Evolutionary conservation across 768 basidiomycete species (phyloP).

Genomic region (Suillus decipiens): DNA sequence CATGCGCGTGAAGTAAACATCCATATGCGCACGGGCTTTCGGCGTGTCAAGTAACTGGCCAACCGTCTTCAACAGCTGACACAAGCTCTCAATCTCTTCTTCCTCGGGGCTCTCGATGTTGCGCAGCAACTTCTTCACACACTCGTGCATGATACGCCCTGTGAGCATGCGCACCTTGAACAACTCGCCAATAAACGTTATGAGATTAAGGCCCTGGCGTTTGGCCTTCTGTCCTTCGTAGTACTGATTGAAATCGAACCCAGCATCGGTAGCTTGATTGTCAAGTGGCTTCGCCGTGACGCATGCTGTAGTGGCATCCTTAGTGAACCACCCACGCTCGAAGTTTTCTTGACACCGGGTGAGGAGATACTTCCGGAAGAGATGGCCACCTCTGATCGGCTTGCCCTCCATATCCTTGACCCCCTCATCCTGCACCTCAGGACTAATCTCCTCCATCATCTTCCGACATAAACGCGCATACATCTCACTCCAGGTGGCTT

Average conservation of each 20-base stretch:
- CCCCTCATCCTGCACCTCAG: conserved; percentile 85
- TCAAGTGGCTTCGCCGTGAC: conserved; percentile 84
- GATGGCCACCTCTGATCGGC: conserved; percentile 88
- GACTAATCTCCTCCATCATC: conserved; percentile 92
- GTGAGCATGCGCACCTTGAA: conserved; percentile 99
- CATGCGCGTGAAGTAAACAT: conserved; percentile 93
- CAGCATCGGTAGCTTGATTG: conserved; percentile 78
- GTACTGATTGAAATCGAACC: conserved; percentile 93
- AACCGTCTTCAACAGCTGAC: conserved; percentile 89
- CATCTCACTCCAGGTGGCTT: conserved; percentile 96
- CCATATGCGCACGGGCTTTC: conserved; percentile 85
- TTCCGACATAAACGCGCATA: conserved; percentile 93
- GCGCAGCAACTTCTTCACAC: conserved; percentile 91
- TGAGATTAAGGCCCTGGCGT: conserved; percentile 93
- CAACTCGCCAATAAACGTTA: conserved; percentile 97
- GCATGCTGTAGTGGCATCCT: conserved; percentile 84
- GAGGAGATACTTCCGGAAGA: conserved; percentile 96
- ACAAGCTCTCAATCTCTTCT: conserved; percentile 96
- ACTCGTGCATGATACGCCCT: conserved; percentile 98
- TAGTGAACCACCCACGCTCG: conserved; percentile 91
- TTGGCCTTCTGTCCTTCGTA: conserved; percentile 97
- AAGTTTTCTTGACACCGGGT: conserved; percentile 98
- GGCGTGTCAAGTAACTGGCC: conserved; percentile 78
- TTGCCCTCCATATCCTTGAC: conserved; percentile 81
- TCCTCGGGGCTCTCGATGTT: conserved; percentile 97